Evolutionary conservation across 225 moss, liverwort and hornwort genomes (phyloP).

Genomic region (Asterella californica): DNA sequence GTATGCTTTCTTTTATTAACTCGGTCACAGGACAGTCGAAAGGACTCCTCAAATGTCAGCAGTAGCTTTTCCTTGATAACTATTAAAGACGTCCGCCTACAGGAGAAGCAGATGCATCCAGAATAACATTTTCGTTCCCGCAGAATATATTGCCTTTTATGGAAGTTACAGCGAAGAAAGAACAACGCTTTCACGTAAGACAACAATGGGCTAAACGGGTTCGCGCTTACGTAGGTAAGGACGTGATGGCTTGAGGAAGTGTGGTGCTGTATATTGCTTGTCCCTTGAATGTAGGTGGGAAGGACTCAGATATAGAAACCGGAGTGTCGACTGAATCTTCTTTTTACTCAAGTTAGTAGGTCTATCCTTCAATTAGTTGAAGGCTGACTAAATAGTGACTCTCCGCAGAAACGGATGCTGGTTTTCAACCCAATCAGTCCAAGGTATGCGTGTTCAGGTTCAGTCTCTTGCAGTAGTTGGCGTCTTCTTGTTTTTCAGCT

Average conservation of each 20-base stretch:
- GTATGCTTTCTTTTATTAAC: neutral
- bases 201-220: conserved; percentile 62
- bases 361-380: neutral
- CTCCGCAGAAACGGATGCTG: conserved; percentile 62
- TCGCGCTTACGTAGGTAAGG: conserved; percentile 54
- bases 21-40: too few relatives aligned
- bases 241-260: neutral
- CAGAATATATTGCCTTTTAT: conserved; percentile 66
- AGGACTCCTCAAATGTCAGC: too few relatives aligned
- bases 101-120: neutral
- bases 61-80: neutral
- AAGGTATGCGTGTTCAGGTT: conserved; percentile 39
- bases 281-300: neutral
- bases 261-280: neutral
- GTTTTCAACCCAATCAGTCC: conserved; percentile 70
- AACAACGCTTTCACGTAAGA: conserved; percentile 30
- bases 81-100: neutral
- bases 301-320: neutral
- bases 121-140: neutral
- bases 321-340: neutral
- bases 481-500: neutral
- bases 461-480: neutral
- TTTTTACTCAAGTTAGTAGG: neutral
- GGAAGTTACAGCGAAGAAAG: conserved; percentile 47
- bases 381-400: neutral